These are phyloP conservation scores for Phragmites australis DNA, from an alignment of 176 grass and related monocot species.

Conservation along the genomic window DNA sequence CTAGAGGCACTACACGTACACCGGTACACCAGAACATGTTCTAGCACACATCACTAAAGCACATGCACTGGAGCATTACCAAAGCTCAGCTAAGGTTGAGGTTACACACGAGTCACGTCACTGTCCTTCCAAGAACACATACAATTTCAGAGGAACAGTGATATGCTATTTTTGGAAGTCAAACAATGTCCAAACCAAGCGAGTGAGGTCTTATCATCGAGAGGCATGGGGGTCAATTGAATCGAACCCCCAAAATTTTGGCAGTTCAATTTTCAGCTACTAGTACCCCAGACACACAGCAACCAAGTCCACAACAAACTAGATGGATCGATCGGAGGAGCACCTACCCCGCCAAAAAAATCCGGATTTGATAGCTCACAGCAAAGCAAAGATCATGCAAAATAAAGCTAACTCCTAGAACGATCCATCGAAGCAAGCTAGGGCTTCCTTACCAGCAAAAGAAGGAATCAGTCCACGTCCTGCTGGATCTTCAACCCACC, in stretches of 20 bases:
- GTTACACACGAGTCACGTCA: neutral
- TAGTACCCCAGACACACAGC: neutral
- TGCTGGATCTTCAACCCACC: slow-evolving; percentile 1
- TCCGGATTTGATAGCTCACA: neutral
- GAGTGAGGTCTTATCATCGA: neutral
- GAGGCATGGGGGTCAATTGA: neutral
- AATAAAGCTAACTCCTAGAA: neutral
- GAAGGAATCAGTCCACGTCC: neutral
- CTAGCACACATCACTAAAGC: neutral
- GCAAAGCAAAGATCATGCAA: neutral
- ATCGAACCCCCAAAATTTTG: neutral
- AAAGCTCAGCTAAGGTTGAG: neutral
- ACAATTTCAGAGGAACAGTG: neutral
- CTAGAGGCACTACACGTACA: neutral
- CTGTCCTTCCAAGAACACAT: neutral
- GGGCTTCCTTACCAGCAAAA: neutral
- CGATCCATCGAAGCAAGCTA: neutral
- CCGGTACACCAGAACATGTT: neutral
- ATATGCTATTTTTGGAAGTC: slow-evolving; percentile 9
- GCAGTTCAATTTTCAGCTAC: neutral
- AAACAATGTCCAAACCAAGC: neutral
- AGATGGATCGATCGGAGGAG: neutral
- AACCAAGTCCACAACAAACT: neutral
- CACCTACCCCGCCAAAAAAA: neutral
- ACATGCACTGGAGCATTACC: neutral